Evolutionary conservation across 148 eudicot genomes (phyloP).

Genomic region (Rhododendron henanense): DNA sequence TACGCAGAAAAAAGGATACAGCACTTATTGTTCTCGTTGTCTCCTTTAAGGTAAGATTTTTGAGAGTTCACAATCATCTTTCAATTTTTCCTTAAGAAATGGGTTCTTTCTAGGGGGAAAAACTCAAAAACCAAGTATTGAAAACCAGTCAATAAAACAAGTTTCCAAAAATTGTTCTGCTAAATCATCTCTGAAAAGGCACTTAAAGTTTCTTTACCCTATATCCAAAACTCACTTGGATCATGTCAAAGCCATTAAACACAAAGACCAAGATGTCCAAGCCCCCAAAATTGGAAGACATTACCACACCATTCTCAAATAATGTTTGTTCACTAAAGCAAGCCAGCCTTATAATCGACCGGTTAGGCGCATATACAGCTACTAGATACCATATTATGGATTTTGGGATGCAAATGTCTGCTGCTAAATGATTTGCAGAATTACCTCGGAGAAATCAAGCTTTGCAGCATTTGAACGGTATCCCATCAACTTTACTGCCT

Average conservation of each 20-base stretch:
- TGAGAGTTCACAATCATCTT: background rate
- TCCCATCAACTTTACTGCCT: conserved; percentile 83
- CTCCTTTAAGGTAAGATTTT: background rate
- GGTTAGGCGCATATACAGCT: background rate
- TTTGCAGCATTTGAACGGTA: conserved; percentile 75
- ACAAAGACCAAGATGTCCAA: background rate
- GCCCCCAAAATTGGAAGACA: background rate
- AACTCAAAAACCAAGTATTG: background rate
- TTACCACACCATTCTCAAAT: background rate
- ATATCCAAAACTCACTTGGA: background rate
- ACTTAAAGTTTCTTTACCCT: background rate
- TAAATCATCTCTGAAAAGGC: background rate
- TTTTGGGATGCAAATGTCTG: background rate
- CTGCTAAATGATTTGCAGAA: background rate
- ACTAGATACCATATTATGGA: background rate
- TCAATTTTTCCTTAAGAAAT: background rate
- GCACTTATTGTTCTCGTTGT: background rate
- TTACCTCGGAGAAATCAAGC: conserved; percentile 93
- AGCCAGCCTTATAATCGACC: background rate
- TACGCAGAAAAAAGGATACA: background rate
- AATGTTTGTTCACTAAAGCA: background rate
- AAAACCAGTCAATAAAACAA: too few species aligned
- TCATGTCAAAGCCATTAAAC: background rate
- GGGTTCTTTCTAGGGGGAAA: background rate
- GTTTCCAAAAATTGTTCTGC: background rate